phyloP scores from a whole-genome alignment of 2,329 filamentous ascomycete genomes.

The Pyricularia grisea region DNA sequence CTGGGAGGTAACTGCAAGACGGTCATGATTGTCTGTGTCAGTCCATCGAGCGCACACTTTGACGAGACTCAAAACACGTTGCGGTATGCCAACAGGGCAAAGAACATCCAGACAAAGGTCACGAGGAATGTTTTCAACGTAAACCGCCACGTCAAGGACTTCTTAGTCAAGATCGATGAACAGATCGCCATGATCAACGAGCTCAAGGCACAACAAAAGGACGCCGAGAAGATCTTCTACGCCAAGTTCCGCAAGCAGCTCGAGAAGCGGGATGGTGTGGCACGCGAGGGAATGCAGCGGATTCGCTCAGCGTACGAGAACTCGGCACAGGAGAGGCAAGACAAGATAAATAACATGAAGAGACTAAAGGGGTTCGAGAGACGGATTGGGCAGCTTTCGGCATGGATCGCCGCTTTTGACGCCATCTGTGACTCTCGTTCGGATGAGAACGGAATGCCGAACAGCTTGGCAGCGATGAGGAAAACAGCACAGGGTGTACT shows the following conservation, averaged over 20 bases:
- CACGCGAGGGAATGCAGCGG: constrained; percentile 69
- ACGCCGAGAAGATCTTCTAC: constrained; percentile 73
- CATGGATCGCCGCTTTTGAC: constrained; percentile 91
- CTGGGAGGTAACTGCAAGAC: constrained; percentile 97
- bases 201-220: constrained; percentile 84
- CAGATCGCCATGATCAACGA: constrained; percentile 97
- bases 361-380: constrained; percentile 75
- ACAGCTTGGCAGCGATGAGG: constrained; percentile 64
- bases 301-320: constrained; percentile 80
- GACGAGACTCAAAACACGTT: constrained; percentile 98
- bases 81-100: constrained; percentile 92
- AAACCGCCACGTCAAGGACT: constrained; percentile 98
- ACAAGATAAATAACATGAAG: constrained; percentile 71
- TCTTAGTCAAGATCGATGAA: constrained; percentile 97
- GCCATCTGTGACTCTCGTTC: constrained; percentile 64
- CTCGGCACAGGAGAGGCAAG: constrained; percentile 64
- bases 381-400: constrained; percentile 75
- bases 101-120: constrained; percentile 99
- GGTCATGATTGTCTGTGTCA: constrained; percentile 99
- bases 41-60: constrained; percentile 90
- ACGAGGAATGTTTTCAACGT: constrained; percentile 99
- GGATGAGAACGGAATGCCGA: constrained; percentile 57
- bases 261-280: constrained; percentile 69
- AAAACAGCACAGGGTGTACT: constrained; percentile 85
- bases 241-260: constrained; percentile 84